These are phyloP conservation scores for Nakazawaea siamensis DNA, from an alignment of 805 yeast species.

Conservation along the genomic window DNA sequence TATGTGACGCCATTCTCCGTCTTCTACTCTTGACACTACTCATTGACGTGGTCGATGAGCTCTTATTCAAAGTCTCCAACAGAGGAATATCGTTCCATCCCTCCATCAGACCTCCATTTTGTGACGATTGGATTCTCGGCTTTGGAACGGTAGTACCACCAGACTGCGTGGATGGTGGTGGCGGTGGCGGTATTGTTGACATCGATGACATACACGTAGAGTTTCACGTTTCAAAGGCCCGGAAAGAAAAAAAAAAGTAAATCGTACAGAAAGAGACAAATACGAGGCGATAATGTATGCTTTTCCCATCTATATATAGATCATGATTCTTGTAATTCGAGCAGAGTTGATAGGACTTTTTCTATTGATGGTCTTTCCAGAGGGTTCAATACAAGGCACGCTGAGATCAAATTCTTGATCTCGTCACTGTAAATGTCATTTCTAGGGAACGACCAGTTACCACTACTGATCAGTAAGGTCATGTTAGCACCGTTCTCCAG, in stretches of 20 bases:
- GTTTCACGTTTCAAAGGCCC: too few species aligned
- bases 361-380: constrained; percentile 55
- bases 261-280: too few species aligned
- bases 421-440: constrained; percentile 40
- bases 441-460: constrained; percentile 61
- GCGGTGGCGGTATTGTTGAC: too few species aligned
- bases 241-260: too few species aligned
- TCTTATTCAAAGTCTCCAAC: constrained; percentile 2
- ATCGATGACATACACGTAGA: too few species aligned
- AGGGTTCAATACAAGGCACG: constrained; percentile 60
- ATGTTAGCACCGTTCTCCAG: constrained; percentile 76
- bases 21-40: constrained; percentile 3
- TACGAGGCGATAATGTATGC: too few species aligned
- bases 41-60: neutral
- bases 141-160: neutral
- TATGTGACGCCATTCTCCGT: constrained; percentile 3
- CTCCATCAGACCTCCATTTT: constrained; percentile 10
- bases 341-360: constrained; percentile 42
- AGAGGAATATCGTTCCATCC: constrained; percentile 11
- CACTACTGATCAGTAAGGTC: constrained; percentile 65
- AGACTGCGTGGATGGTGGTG: neutral
- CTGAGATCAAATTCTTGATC: constrained; percentile 45
- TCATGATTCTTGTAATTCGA: constrained; percentile 26
- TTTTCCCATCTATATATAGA: too few species aligned
- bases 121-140: constrained; percentile 5